These are phyloP conservation scores for Chlorencoelia australis DNA, from an alignment of 2,329 filamentous ascomycete genomes.

Conservation along the genomic window DNA sequence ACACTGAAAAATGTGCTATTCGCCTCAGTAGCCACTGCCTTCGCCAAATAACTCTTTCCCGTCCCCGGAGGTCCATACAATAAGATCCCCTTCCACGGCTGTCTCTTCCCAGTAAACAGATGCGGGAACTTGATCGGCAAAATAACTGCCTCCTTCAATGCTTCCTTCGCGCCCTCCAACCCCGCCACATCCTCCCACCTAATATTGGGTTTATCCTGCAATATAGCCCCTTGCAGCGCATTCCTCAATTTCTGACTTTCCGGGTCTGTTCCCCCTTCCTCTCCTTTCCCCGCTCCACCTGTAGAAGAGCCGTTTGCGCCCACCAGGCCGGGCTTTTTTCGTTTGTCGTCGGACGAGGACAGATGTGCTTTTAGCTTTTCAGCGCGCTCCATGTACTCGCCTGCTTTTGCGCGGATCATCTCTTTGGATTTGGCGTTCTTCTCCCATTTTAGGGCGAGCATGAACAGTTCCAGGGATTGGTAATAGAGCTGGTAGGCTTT, in stretches of 20 bases:
- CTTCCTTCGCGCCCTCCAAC: conserved; percentile 88
- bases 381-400: conserved; percentile 95
- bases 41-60: conserved; percentile 94
- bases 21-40: conserved; percentile 94
- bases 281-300: conserved; percentile 50
- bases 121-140: conserved; percentile 97
- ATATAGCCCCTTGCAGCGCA: conserved; percentile 81
- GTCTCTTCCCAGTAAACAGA: conserved; percentile 87
- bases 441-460: conserved; percentile 98
- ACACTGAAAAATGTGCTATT: conserved; percentile 99
- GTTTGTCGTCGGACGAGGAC: conserved; percentile 59
- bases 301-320: conserved; percentile 61
- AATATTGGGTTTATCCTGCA: conserved; percentile 92
- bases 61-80: conserved; percentile 94
- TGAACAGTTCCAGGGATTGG: conserved; percentile 91
- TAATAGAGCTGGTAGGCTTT: conserved; percentile 96
- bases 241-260: conserved; percentile 92
- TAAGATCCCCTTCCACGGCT: conserved; percentile 97
- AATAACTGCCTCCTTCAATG: conserved; percentile 94
- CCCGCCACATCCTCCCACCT: conserved; percentile 98
- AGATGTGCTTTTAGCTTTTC: conserved; percentile 96
- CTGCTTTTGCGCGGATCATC: conserved; percentile 91
- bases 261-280: conserved; percentile 64
- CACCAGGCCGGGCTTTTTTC: conserved; percentile 61
- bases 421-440: conserved; percentile 97